Base-by-base conservation (phyloP, 495 filamentous ascomycete genomes). In the Penicillium maclennaniae region DNA sequence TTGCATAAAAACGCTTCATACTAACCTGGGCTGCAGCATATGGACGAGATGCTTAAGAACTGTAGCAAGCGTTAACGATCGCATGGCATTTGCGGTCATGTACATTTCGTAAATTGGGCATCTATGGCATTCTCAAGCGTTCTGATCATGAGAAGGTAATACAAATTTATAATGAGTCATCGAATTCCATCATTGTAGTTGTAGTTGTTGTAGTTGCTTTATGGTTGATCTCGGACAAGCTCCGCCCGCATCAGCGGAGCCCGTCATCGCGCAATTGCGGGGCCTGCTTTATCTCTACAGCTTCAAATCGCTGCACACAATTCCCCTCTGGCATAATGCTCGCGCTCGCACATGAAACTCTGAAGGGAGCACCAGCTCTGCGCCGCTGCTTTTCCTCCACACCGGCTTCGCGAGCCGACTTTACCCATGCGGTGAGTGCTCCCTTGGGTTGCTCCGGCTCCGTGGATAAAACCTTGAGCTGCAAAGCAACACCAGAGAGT, bases 341-440 rank as follows among this genome's bases (percentile, higher is more conserved):
- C 23, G 41, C 61, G 28, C 38, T 58, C 43, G 54, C 66, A n/a
- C n/a, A n/a, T n/a, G n/a, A n/a, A n/a, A n/a, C n/a, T 47, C 42
- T 47, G 21, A 48, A 23, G 39, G 51, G 55, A 26, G 34, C 53
- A 23, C 46, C 60, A n/a, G 56, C 28, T 28, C 50, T 53, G 37
- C 48, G 51, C 37, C 72, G 75, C 48, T 54, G 48, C 23, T 79
- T 80, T 56, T 76, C 72, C n/a, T 76, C 53, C 39, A 56, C 70
- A 31, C 56, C 56, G 43, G 37, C 48, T 15, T 48, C 31, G 19
- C 60, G 61, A 16, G 82, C 87, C 28, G 90, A 95, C 67, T 93
- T 92, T 70, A 91, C 87, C 19, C 90, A 95, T 79, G 88, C 85
- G 36, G 85, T 90, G 67, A 60, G 69, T 68, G 23, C 25, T 23